phyloP scores from a whole-genome alignment of 2,329 filamentous ascomycete species.

The Fusarium nodosum region DNA sequence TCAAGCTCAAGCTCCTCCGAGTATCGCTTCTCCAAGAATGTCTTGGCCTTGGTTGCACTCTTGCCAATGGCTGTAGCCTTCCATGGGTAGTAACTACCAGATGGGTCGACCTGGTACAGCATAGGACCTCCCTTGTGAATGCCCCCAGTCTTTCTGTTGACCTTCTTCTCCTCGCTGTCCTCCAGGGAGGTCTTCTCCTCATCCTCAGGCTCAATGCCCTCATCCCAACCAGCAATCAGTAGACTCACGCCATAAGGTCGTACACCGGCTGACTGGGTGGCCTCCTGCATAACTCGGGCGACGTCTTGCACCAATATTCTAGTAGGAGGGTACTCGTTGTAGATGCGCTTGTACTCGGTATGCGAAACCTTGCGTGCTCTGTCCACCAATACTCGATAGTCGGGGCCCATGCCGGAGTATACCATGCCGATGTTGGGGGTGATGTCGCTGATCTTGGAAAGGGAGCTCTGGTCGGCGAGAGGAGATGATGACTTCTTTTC shows the following conservation, averaged over 20 bases:
- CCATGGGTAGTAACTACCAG: slow-evolving; percentile 98
- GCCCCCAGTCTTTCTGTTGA: slow-evolving; percentile 89
- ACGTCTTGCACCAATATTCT: slow-evolving; percentile 99
- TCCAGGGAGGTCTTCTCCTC: slow-evolving; percentile 65
- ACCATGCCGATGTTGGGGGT: slow-evolving; percentile 99
- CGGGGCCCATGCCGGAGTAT: slow-evolving; percentile 98
- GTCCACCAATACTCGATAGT: slow-evolving; percentile 97
- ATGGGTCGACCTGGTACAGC: slow-evolving; percentile 99
- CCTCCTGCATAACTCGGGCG: slow-evolving; percentile 97
- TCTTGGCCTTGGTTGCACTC: slow-evolving; percentile 98
- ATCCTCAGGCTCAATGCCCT: slow-evolving; percentile 91
- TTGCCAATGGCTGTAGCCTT: slow-evolving; percentile 99
- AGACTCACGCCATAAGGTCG: slow-evolving; percentile 96
- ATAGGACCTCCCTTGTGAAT: slow-evolving; percentile 96
- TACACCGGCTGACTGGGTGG: slow-evolving; percentile 97
- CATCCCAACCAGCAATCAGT: slow-evolving; percentile 97
- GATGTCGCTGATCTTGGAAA: slow-evolving; percentile 97
- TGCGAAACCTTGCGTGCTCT: slow-evolving; percentile 98
- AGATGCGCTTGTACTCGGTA: slow-evolving; percentile 99
- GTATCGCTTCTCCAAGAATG: slow-evolving; percentile 98
- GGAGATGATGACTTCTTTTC: slow-evolving; percentile 99
- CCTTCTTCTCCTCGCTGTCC: slow-evolving; percentile 77
- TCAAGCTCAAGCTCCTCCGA: slow-evolving; percentile 97
- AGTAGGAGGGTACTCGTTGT: slow-evolving; percentile 99
- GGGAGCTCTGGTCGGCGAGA: slow-evolving; percentile 92